Evolutionary conservation across 2,329 filamentous ascomycete species (phyloP), one percentile per base, ranked within the genome.

Genomic region (Pestalotiopsis fici): DNA sequence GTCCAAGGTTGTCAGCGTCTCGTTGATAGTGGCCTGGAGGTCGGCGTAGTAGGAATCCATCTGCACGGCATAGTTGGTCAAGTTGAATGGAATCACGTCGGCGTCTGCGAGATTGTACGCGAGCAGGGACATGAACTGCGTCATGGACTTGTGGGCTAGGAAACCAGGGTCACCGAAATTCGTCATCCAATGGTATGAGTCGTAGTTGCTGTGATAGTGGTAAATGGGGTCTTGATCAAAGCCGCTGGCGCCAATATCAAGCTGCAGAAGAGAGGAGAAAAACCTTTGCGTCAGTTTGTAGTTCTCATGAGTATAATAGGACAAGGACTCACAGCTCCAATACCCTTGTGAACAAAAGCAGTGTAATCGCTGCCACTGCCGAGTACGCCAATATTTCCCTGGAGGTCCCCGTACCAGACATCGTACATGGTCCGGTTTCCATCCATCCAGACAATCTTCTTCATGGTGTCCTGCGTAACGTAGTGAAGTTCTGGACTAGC

Each of bases 191-290:
- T 91, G 83, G 75, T 93, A 95, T 39, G 87, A 92, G 75, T 97
- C 94, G 75, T 95, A 97, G 79, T 96, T 96, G 69, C 88, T 88
- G 77, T 97, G 93, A 74, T 96, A 97, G 70, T 92, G 91, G 75
- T 91, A 93, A 6, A 93, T 81, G 0, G 90, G 82, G 54, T 88
- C 86, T 0, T 77, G 75, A 0, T 74, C 65, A 3, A 80, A 81
- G 9, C 76, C 74, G 0, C 74, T 73, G 54, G 89, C 88, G 2
- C 87, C 85, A 23, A 91, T 81, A 69, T 92, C 88, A 11, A 90
- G 73, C 86, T 87, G 43, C n/a, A n/a, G n/a, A n/a, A n/a, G n/a
- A n/a, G n/a, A n/a, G n/a, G n/a, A n/a, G n/a, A n/a, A n/a, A n/a
- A n/a, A n/a, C n/a, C n/a, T n/a, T n/a, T n/a, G n/a, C 43, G 31